A percentile compares a stretch with the other conserved stretches of the same genome.
These are phyloP conservation scores for Tulasnella sp. DNA, from an alignment of 768 basidiomycete genomes.

Conservation along the genomic window DNA sequence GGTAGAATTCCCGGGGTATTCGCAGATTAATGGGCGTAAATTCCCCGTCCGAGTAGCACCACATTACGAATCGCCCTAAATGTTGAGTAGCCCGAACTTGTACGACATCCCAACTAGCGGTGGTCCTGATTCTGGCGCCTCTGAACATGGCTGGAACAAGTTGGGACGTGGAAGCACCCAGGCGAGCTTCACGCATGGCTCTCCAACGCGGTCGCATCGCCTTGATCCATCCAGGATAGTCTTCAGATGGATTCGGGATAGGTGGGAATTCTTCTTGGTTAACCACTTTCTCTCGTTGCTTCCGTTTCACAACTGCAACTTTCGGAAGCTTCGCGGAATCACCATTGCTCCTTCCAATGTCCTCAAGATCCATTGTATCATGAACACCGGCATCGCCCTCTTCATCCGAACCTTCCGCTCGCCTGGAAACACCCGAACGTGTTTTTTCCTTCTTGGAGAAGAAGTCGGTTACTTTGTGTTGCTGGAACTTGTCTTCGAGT, in stretches of 20 bases:
- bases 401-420: too few species aligned
- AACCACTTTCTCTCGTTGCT: constrained; percentile 29
- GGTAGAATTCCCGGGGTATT: constrained; percentile 83
- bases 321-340: constrained; percentile 25
- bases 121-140: constrained; percentile 36
- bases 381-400: constrained; percentile 23
- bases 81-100: constrained; percentile 70
- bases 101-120: constrained; percentile 76
- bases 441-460: constrained; percentile 40
- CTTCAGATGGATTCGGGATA: constrained; percentile 47
- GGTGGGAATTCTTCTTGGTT: constrained; percentile 29
- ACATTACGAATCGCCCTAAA: constrained; percentile 73
- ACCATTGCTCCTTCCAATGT: constrained; percentile 27
- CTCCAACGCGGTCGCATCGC: constrained; percentile 72
- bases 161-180: constrained; percentile 28
- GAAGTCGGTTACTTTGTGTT: constrained; percentile 95
- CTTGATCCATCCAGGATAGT: constrained; percentile 67
- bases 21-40: constrained; percentile 71
- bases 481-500: constrained; percentile 90
- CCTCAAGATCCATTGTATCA: constrained; percentile 48
- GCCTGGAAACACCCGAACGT: too few species aligned
- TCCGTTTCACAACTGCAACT: constrained; percentile 43
- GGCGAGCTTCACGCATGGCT: constrained; percentile 37
- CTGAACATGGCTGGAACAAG: constrained; percentile 63
- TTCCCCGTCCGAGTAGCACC: constrained; percentile 72